Evolutionary conservation across 495 filamentous ascomycete genomes (phyloP), one percentile per base, ranked within the genome.

Genomic region (Glarea lozoyensis): DNA sequence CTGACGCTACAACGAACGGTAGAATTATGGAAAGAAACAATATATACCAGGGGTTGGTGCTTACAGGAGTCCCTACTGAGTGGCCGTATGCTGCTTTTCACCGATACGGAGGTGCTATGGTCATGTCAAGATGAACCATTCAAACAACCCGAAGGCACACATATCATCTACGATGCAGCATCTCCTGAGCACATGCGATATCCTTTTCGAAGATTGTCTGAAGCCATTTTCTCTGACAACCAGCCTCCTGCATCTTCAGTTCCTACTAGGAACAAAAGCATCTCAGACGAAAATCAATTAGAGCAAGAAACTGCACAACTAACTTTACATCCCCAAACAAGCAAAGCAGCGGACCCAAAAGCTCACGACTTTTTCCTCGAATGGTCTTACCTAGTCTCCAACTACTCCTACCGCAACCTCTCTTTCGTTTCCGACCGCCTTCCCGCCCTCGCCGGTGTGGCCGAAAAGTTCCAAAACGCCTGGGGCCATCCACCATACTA

Each of bases 21-120:
- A 1, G 38, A 48, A 27, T 23, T 48, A 10, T 37, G 22, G 45
- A 20, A 46, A 18, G 42, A 45, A 31, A 15, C 34, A 21, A 4
- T 45, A 9, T 40, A 25, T 31, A 50, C 41, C 16, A 31, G 45
- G n/a, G 45, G 31, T 10, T 48, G 45, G 45, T 42, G 38, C 16
- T 40, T 48, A 21, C 45, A 48, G 19, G 45, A 48, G 15, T 30
- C 34, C 13, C 40, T 42, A 13, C 40, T 48, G 6, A 43, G 39
- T 1, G 31, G 19, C 7, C 38, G 45, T 7, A 17, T 48, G 5
- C 23, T 48, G 1, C 35, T 46, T 9, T 46, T 18, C 19, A 33
- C 23, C 2, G 24, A 39, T 40, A 34, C 23, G n/a, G 35, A 46
- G n/a, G 35, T 40, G 3, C 31, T 39, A 2, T 46, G 43, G 43